Evolutionary conservation across 306 rosid genomes (phyloP), one percentile per base, ranked within the genome.

Genomic region (Cucumis sativus): DNA sequence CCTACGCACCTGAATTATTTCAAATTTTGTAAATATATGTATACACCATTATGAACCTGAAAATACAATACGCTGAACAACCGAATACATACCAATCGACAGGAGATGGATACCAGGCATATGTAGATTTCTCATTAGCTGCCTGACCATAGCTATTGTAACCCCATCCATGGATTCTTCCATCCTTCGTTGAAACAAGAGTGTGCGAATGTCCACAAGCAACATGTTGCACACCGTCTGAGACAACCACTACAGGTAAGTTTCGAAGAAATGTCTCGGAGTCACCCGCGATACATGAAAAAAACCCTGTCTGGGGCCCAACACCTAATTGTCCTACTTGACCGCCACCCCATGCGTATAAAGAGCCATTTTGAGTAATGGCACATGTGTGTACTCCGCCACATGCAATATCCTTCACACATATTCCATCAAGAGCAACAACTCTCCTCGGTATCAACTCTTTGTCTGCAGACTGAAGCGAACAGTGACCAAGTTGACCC

Each of bases 401-500:
- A 54, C 98, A 94, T 11, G 96, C 89, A 51, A 88, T 84, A 45
- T 85, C 90, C 79, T 81, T 90, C 55, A 91, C 82, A 76, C 69
- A 47, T 81, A 88, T 81, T 73, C 87, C 91, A 77, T 91, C 93
- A 59, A 94, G 95, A 61, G 96, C 84, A 78, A 89, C 97, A 80
- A 94, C 96, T 86, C 91, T 86, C 90, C 98, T 86, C 20, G 98
- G 98, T 41, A 94, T 61, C 79, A 94, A 83, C 85, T 94, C 98
- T 80, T 90, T 94, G 47, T 90, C 91, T 13, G 91, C 96, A 43
- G 79, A 88, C 82, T 90, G 98, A 28, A 91, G 96, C 60, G 96
- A 94, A 84, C 95, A 88, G 83, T 94, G 97, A 79, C 98, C 97
- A n/a, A 94, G 97, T 79, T 94, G 98, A 66, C 98, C 98, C 96